Conservation (phyloP, 73 alveolate genomes). For the Paramecium biaurelia region DNA sequence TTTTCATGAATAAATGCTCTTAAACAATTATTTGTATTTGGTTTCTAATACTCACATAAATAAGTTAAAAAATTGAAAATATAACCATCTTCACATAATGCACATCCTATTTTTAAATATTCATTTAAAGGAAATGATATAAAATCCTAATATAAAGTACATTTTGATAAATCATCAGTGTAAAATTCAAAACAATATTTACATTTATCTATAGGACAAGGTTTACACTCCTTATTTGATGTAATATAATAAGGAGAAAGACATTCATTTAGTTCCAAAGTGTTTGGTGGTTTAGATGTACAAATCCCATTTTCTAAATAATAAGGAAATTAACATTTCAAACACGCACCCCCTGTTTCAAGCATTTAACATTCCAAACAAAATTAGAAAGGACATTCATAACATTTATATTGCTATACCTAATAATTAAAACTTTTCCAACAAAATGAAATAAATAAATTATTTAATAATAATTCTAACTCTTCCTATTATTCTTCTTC, state of each 20-base stretch:
- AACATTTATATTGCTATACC: not conserved
- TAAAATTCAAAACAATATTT: not conserved
- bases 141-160: not conserved
- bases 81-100: not conserved
- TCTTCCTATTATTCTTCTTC: not conserved
- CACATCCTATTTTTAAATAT: not conserved
- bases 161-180: not conserved
- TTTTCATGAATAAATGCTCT: not conserved
- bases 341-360: not conserved
- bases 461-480: not conserved
- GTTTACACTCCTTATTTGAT: not conserved
- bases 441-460: not conserved
- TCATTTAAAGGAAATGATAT: not conserved
- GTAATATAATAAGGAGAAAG: not conserved
- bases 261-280: not conserved
- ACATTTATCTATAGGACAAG: not conserved
- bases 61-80: not conserved
- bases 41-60: not conserved
- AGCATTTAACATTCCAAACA: not conserved
- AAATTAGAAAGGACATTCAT: not conserved
- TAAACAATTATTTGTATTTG: not conserved
- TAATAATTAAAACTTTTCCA: not conserved
- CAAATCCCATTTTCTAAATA: not conserved
- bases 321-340: not conserved
- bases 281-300: not conserved